Percentiles rank a stretch among this genome's conserved stretches.
phyloP scores from a whole-genome alignment of 805 yeast species.

The Starmerella tilneyi region DNA sequence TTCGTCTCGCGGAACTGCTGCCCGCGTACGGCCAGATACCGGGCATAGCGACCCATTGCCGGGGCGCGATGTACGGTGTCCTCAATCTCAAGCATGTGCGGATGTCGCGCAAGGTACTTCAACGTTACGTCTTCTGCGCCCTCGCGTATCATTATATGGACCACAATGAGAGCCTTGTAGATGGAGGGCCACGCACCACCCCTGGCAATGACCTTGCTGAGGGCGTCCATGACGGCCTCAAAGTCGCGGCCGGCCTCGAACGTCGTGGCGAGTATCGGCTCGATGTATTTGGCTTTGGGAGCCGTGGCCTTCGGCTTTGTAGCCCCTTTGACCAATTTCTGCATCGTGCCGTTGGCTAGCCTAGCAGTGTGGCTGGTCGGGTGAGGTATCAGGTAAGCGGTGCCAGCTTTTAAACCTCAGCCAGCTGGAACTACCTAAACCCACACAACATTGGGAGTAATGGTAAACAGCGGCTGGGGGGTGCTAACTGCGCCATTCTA shows the following conservation, averaged over 20 bases:
- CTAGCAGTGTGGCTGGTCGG: slow-evolving; percentile 7
- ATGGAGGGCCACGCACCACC: slow-evolving; percentile 78
- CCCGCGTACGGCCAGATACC: slow-evolving; percentile 59
- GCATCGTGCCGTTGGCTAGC: slow-evolving; percentile 20
- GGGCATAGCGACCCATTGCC: slow-evolving; percentile 51
- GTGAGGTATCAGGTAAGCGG: slow-evolving; percentile 3
- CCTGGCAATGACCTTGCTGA: slow-evolving; percentile 52
- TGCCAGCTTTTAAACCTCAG: background rate
- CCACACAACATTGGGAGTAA: slow-evolving; percentile 3
- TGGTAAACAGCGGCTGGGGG: slow-evolving; percentile 24
- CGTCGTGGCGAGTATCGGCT: slow-evolving; percentile 74
- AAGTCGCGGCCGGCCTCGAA: slow-evolving; percentile 51
- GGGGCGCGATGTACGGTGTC: slow-evolving; percentile 28
- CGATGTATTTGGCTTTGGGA: slow-evolving; percentile 93
- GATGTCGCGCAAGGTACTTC: slow-evolving; percentile 43
- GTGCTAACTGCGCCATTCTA: no score
- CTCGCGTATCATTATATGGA: slow-evolving; percentile 86
- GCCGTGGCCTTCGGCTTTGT: slow-evolving; percentile 60
- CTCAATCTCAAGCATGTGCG: slow-evolving; percentile 42
- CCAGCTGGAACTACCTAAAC: slow-evolving; percentile 2
- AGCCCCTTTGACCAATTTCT: slow-evolving; percentile 28
- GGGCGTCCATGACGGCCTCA: slow-evolving; percentile 54
- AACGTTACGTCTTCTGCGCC: slow-evolving; percentile 74
- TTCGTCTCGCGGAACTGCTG: slow-evolving; percentile 54
- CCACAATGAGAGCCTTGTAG: slow-evolving; percentile 71